Base-by-base conservation (phyloP, 2,329 filamentous ascomycete genomes). In the Alternaria burnsii region DNA sequence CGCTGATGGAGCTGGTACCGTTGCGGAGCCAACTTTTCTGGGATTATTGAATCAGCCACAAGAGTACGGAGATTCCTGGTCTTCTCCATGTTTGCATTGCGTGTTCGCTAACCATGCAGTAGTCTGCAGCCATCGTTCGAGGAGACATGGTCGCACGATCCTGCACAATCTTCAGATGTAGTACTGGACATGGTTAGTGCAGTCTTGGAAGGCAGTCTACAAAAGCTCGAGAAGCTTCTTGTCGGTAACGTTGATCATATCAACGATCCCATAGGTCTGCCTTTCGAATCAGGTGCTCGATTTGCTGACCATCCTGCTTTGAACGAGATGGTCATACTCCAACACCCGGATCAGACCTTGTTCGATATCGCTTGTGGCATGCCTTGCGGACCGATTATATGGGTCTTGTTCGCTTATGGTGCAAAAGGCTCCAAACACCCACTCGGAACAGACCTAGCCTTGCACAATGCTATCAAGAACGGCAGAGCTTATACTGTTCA, bases 401-500 rank as follows among this genome's bases (percentile, higher is more conserved):
- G 73, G 71, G 60, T 75, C 0, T 47, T 78, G 1, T 11, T 75
- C 16, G 61, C 67, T 0, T 66, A 76, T 52, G 70, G 70, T n/a
- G 75, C 67, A 5, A 76, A 65, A 55, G 69, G 74, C 26, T 71
- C 74, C 4, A 69, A 55, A 16, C 71, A 77, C 47, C 75, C 75
- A 2, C 63, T 73, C 6, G 75, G 75, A 1, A 75, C 67, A 5
- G 75, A 77, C 38, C 57, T 76, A 11, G 70, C 76, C 1, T 59
- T 78, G 8, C 71, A 77, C 38, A 78, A 77, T 56, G 76, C 75
- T 5, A 78, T 77, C 44, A 77, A 72, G 44, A 78, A 78, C 32
- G 71, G 70, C 18, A 64, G 74, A 4, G 52, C 61, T 2, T 71
- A 71, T 40, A 76, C 70, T 11, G 73, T 78, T 0, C 70, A 76